Percentiles rank a stretch among this genome's conserved stretches.
These are phyloP conservation scores for Penicillium mononematosum DNA, from an alignment of 495 filamentous ascomycete species.

Conservation along the genomic window DNA sequence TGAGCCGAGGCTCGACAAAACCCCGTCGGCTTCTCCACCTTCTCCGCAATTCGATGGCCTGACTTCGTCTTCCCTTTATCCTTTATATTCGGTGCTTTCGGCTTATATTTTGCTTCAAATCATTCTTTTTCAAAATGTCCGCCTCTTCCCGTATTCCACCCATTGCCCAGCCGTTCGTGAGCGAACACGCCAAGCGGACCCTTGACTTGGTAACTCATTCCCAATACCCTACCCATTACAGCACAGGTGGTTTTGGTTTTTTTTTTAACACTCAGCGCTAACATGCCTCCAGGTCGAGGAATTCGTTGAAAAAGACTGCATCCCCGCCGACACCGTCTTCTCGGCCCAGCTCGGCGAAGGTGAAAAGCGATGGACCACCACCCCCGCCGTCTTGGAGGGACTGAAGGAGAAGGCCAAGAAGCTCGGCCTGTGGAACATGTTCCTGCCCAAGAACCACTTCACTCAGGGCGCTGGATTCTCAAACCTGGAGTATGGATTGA, in stretches of 20 bases:
- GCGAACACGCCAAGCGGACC: conserved; percentile 76
- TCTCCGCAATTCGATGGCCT: conserved; percentile 30
- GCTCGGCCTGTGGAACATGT: conserved; percentile 98
- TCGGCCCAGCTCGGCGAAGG: conserved; percentile 75
- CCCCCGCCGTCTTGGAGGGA: conserved; percentile 80
- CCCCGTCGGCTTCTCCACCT: conserved; percentile 30
- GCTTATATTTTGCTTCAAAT: neutral
- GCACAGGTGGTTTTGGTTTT: neutral
- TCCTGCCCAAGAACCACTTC: conserved; percentile 92
- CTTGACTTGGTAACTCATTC: conserved; percentile 55
- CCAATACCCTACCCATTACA: neutral
- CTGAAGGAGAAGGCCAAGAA: conserved; percentile 80
- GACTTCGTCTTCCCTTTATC: conserved; percentile 16
- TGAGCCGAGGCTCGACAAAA: conserved; percentile 31
- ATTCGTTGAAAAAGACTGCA: conserved; percentile 96
- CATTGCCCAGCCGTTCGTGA: conserved; percentile 66
- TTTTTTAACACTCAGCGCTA: neutral
- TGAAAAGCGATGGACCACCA: conserved; percentile 69
- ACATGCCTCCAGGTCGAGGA: conserved; percentile 66
- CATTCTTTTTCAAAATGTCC: conserved; percentile 45
- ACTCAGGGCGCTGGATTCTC: conserved; percentile 87
- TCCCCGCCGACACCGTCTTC: conserved; percentile 77
- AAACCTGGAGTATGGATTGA: conserved; percentile 89
- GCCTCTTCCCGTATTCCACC: conserved; percentile 63
- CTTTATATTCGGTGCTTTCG: conserved; percentile 5